Conservation (phyloP, 1,284 basidiomycete species). For the Ceratobasidium sp. region DNA sequence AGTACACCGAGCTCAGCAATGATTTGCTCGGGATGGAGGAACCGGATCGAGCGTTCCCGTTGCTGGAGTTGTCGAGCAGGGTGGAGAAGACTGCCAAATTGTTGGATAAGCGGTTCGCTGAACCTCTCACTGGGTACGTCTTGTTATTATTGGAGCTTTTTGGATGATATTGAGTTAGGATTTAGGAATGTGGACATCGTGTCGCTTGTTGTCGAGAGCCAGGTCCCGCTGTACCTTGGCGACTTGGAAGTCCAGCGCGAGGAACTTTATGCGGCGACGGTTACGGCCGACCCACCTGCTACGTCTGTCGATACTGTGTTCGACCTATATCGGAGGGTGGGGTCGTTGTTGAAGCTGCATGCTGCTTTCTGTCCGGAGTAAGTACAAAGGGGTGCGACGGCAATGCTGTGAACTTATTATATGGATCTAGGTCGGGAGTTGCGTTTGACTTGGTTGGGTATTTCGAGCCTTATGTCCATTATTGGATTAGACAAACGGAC, state of each 20-base stretch:
- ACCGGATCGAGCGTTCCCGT: constrained; percentile 78
- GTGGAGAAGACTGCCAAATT: constrained; percentile 88
- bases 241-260: constrained; percentile 82
- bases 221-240: constrained; percentile 79
- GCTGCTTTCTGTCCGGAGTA: constrained; percentile 84
- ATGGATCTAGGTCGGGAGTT: constrained; percentile 63
- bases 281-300: constrained; percentile 81
- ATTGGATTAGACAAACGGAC: constrained; percentile 93
- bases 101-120: constrained; percentile 87
- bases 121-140: constrained; percentile 82
- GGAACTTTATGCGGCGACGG: constrained; percentile 79
- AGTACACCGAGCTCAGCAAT: constrained; percentile 76
- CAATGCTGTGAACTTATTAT: constrained; percentile 30
- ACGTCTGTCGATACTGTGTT: constrained; percentile 92
- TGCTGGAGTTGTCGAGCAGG: constrained; percentile 88
- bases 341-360: constrained; percentile 81
- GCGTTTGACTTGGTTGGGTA: constrained; percentile 79
- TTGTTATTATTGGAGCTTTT: constrained; percentile 2
- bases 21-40: constrained; percentile 68
- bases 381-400: constrained; percentile 53
- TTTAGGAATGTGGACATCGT: constrained; percentile 82
- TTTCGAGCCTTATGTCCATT: constrained; percentile 90
- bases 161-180: neutral
- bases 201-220: constrained; percentile 79
- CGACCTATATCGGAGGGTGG: constrained; percentile 82